Conservation (phyloP, 805 yeast genomes). For the Komagataella mondaviorum region DNA sequence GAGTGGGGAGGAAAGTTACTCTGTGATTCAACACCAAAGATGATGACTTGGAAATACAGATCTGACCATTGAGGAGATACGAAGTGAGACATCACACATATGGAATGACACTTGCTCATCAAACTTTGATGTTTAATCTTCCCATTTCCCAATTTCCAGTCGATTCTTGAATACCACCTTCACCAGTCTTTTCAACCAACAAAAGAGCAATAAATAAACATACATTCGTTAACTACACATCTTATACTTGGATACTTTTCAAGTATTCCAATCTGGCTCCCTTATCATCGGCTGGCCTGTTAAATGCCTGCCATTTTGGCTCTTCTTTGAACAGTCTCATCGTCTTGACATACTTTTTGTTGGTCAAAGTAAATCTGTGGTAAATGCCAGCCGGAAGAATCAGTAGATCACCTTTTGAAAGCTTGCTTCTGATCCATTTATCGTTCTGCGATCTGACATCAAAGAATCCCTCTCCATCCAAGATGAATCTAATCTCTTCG, state of each 20-base stretch:
- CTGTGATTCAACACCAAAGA: too few relatives aligned
- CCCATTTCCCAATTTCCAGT: too few relatives aligned
- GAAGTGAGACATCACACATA: too few relatives aligned
- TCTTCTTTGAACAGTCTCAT: slow-evolving; percentile 81
- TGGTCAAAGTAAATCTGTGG: slow-evolving; percentile 78
- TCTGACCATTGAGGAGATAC: too few relatives aligned
- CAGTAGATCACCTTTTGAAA: slow-evolving; percentile 51
- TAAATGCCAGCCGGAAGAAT: slow-evolving; percentile 87
- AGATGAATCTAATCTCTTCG: slow-evolving; percentile 85
- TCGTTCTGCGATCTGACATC: slow-evolving; percentile 60
- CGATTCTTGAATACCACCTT: background rate
- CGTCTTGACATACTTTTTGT: slow-evolving; percentile 54
- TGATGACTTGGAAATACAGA: too few relatives aligned
- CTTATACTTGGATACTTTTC: slow-evolving; percentile 8
- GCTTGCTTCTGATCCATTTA: slow-evolving; percentile 66
- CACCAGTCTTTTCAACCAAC: background rate
- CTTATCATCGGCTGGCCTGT: slow-evolving; percentile 47
- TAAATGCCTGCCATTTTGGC: slow-evolving; percentile 90
- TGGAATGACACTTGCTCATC: too few relatives aligned
- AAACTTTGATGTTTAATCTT: too few relatives aligned
- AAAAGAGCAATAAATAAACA: background rate
- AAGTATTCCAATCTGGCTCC: slow-evolving; percentile 32
- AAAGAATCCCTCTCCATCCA: slow-evolving; percentile 86
- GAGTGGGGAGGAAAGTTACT: too few relatives aligned
- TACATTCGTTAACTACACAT: background rate